Evolutionary conservation across 768 basidiomycete species (phyloP).

Genomic region (Phanerodontia chrysosporium): DNA sequence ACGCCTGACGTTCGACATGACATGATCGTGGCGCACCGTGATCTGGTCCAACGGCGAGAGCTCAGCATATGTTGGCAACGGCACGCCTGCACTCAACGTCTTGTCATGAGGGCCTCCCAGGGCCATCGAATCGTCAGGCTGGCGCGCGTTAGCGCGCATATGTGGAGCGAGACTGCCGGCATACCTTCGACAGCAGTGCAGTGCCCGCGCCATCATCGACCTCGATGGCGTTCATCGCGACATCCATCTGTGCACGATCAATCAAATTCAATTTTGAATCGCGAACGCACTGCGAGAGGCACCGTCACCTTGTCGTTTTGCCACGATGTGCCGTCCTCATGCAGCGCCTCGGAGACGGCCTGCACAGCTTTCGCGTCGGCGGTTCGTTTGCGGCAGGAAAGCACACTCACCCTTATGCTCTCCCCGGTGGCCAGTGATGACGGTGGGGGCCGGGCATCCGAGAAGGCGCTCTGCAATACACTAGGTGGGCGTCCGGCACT

Average conservation of each 20-base stretch:
- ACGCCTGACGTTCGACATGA: not conserved
- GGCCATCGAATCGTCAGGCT: not conserved
- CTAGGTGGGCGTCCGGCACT: not conserved
- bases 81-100: not conserved
- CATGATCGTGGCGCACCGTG: slow-evolving; percentile 34
- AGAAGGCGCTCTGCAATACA: slow-evolving; percentile 13
- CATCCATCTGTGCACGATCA: not conserved
- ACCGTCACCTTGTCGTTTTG: not conserved
- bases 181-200: not conserved
- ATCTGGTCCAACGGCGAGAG: slow-evolving; percentile 46
- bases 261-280: not conserved
- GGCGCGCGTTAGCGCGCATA: not conserved
- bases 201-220: not conserved
- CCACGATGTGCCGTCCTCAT: not conserved
- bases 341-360: not conserved
- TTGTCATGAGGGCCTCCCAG: not conserved
- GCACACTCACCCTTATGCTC: not conserved
- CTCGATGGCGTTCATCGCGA: not conserved
- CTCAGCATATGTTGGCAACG: slow-evolving; percentile 32
- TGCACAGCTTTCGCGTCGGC: not conserved
- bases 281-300: not conserved
- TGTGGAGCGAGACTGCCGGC: not conserved
- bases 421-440: slow-evolving; percentile 17
- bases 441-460: slow-evolving; percentile 19
- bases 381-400: not conserved